These are phyloP conservation scores for Lachnellula occidentalis DNA, from an alignment of 2,329 filamentous ascomycete genomes.

Conservation along the genomic window DNA sequence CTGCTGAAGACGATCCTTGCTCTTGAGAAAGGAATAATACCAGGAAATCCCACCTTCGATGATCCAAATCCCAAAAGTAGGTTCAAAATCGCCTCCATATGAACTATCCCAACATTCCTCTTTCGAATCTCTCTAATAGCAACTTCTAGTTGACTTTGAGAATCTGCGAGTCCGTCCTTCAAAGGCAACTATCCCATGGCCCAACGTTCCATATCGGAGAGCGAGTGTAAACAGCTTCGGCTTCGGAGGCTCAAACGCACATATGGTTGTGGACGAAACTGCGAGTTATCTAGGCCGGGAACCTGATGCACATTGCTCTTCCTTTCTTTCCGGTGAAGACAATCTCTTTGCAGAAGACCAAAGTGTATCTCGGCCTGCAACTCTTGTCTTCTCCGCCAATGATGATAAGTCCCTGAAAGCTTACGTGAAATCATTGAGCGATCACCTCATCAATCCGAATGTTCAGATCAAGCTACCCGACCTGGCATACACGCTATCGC, in stretches of 20 bases:
- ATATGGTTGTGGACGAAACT: slow-evolving; percentile 19
- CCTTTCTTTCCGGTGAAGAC: slow-evolving; percentile 2
- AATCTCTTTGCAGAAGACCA: slow-evolving; percentile 6
- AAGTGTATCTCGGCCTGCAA: not conserved
- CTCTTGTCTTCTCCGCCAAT: slow-evolving; percentile 23
- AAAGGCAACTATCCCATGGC: slow-evolving; percentile 10
- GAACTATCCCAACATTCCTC: too few species aligned
- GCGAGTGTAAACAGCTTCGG: slow-evolving; percentile 35
- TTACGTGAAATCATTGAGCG: slow-evolving; percentile 16
- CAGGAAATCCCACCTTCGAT: slow-evolving; percentile 6
- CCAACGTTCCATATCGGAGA: slow-evolving; percentile 35
- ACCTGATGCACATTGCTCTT: slow-evolving; percentile 3
- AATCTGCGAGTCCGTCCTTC: slow-evolving; percentile 13
- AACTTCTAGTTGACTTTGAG: slow-evolving; percentile 12
- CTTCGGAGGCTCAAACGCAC: slow-evolving; percentile 28
- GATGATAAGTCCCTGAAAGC: slow-evolving; percentile 22
- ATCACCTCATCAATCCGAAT: slow-evolving; percentile 19
- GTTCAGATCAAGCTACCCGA: slow-evolving; percentile 12
- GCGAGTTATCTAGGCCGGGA: not conserved
- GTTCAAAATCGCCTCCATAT: slow-evolving; percentile 17
- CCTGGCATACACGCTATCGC: slow-evolving; percentile 24
- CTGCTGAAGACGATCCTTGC: slow-evolving; percentile 12
- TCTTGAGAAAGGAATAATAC: slow-evolving; percentile 31
- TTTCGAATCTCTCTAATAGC: too few species aligned
- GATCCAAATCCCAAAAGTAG: not conserved